phyloP scores from a whole-genome alignment of 768 basidiomycete species.

The Floccularia luteovirens region DNA sequence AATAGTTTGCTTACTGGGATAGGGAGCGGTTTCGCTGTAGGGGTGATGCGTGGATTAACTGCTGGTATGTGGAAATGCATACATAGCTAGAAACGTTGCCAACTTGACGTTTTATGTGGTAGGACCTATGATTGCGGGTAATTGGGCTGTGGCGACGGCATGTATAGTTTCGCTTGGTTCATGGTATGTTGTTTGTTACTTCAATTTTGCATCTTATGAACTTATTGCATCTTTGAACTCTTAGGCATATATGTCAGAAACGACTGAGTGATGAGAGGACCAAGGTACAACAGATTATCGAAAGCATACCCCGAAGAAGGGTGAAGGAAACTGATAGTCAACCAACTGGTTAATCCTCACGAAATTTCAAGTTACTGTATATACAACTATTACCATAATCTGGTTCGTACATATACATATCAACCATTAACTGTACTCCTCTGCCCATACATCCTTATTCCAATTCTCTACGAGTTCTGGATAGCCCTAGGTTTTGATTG shows the following conservation, averaged over 20 bases:
- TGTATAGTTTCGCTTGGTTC: slow-evolving; percentile 57
- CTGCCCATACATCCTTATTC: slow-evolving; percentile 58
- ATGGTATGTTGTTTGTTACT: slow-evolving; percentile 41
- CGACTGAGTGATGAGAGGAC: slow-evolving; percentile 45
- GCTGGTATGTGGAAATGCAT: slow-evolving; percentile 36
- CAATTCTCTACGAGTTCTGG: slow-evolving; percentile 70
- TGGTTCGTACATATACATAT: slow-evolving; percentile 1
- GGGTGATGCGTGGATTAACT: slow-evolving; percentile 62
- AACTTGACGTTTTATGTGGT: slow-evolving; percentile 6
- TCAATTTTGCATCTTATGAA: background rate
- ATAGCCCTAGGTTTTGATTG: slow-evolving; percentile 38
- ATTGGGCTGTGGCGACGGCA: slow-evolving; percentile 79
- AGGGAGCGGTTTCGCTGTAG: slow-evolving; percentile 72
- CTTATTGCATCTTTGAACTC: background rate
- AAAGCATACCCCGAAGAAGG: slow-evolving; percentile 51
- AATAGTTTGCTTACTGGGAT: slow-evolving; percentile 73
- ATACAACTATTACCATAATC: background rate
- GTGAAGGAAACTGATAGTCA: slow-evolving; percentile 29
- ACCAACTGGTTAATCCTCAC: slow-evolving; percentile 1
- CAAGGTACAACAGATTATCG: slow-evolving; percentile 48
- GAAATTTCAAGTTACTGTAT: background rate
- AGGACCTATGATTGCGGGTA: slow-evolving; percentile 62
- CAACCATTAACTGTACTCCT: slow-evolving; percentile 23
- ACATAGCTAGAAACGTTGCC: background rate
- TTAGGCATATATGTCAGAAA: slow-evolving; percentile 59